A percentile compares a stretch with the other conserved stretches of the same genome.
Conservation (phyloP, 2,329 filamentous ascomycete genomes). For the Sporothrix pallida region DNA sequence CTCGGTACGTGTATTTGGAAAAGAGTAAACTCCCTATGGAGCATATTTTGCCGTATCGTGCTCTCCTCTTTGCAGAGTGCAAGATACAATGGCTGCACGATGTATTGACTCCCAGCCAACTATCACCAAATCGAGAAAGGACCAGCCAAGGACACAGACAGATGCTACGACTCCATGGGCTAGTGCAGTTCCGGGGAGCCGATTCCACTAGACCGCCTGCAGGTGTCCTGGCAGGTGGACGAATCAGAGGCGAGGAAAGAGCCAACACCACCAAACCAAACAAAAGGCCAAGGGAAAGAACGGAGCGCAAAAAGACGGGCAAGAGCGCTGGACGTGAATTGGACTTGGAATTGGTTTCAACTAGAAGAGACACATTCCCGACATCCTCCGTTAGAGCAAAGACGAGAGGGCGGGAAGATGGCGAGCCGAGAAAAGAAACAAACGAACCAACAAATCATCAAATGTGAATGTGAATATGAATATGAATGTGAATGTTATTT, state of each 20-base stretch:
- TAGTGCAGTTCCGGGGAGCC: constrained; percentile 21
- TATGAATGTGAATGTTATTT: neutral
- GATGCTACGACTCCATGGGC: constrained; percentile 10
- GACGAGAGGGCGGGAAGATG: neutral
- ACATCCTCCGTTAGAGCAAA: neutral
- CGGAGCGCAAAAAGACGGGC: neutral
- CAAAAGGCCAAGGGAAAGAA: neutral
- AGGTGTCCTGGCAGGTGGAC: neutral
- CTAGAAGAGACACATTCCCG: constrained; percentile 1
- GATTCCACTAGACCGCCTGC: constrained; percentile 24
- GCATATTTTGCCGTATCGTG: no score
- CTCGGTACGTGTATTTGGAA: neutral
- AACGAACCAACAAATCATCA: neutral
- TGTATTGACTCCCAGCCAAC: neutral
- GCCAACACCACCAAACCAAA: neutral
- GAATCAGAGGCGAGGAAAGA: constrained; percentile 19
- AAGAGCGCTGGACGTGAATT: neutral
- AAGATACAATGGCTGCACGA: neutral
- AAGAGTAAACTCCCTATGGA: no score
- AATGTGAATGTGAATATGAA: neutral
- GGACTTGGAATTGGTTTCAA: neutral
- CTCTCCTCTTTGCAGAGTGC: no score
- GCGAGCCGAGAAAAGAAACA: neutral
- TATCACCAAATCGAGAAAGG: constrained; percentile 10
- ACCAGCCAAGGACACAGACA: neutral